phyloP scores from a whole-genome alignment of 768 basidiomycete species.

The Leccinum imitatum region DNA sequence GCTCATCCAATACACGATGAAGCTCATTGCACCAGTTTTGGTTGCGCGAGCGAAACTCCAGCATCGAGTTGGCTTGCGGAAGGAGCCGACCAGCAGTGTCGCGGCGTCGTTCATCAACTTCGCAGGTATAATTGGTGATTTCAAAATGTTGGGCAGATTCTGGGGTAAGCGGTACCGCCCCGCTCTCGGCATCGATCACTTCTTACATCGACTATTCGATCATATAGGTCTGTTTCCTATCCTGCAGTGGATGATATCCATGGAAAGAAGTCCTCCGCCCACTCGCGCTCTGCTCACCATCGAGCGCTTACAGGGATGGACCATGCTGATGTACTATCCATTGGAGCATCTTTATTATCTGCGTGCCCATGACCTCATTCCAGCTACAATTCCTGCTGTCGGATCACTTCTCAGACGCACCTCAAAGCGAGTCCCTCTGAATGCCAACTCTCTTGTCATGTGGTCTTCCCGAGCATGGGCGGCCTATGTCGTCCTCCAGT shows the following conservation, averaged over 20 bases:
- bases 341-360: constrained; percentile 77
- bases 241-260: constrained; percentile 73
- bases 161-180: constrained; percentile 58
- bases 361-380: constrained; percentile 57
- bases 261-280: constrained; percentile 70
- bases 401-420: constrained; percentile 41
- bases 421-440: constrained; percentile 43
- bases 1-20: constrained; percentile 73
- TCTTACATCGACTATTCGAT: background rate
- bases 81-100: constrained; percentile 49
- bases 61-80: constrained; percentile 58
- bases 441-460: constrained; percentile 48
- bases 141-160: constrained; percentile 71
- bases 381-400: constrained; percentile 50
- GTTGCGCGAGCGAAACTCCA: constrained; percentile 68
- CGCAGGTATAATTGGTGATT: constrained; percentile 57
- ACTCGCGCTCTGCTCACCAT: constrained; percentile 71
- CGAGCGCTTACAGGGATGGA: constrained; percentile 71
- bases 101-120: constrained; percentile 57
- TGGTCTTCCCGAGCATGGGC: constrained; percentile 88
- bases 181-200: background rate
- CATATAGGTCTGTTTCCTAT: constrained; percentile 70
- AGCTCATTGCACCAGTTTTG: constrained; percentile 66
- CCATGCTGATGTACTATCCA: constrained; percentile 80
- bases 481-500: constrained; percentile 72